phyloP scores from a whole-genome alignment of 2,329 filamentous ascomycete species.

The Fusarium solani-melongenae region DNA sequence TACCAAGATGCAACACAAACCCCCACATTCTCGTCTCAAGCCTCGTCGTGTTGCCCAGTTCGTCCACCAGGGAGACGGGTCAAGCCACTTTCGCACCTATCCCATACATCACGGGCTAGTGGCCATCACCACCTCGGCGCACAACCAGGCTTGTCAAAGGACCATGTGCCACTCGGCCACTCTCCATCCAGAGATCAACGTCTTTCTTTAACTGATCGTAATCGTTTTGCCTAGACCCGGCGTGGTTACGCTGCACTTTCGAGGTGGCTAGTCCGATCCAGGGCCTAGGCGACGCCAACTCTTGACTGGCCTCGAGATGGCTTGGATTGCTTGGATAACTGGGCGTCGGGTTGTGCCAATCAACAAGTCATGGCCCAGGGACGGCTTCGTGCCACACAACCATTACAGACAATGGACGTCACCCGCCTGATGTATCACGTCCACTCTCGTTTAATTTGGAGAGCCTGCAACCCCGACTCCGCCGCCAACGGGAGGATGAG shows the following conservation, averaged over 20 bases:
- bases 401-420: background rate
- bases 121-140: background rate
- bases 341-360: constrained; percentile 12
- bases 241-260: constrained; percentile 7
- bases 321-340: constrained; percentile 2
- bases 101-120: constrained; percentile 1
- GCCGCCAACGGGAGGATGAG: background rate
- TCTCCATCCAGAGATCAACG: constrained; percentile 8
- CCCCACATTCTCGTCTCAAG: constrained; percentile 26
- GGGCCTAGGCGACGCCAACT: constrained; percentile 11
- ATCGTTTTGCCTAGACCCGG: constrained; percentile 4
- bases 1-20: constrained; percentile 1
- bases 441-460: constrained; percentile 1
- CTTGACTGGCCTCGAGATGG: constrained; percentile 5
- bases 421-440: background rate
- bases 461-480: background rate
- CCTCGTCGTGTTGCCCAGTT: constrained; percentile 6
- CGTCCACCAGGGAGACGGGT: background rate
- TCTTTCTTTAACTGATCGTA: constrained; percentile 14
- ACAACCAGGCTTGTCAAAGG: background rate
- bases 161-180: constrained; percentile 2
- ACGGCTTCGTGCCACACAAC: constrained; percentile 8
- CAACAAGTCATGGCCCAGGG: background rate
- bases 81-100: constrained; percentile 8
- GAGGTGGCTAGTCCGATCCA: constrained; percentile 10